A percentile compares a stretch with the other conserved stretches of the same genome.
phyloP scores from a whole-genome alignment of 1,284 basidiomycete species.

The Microbotryomycetes sp. region DNA sequence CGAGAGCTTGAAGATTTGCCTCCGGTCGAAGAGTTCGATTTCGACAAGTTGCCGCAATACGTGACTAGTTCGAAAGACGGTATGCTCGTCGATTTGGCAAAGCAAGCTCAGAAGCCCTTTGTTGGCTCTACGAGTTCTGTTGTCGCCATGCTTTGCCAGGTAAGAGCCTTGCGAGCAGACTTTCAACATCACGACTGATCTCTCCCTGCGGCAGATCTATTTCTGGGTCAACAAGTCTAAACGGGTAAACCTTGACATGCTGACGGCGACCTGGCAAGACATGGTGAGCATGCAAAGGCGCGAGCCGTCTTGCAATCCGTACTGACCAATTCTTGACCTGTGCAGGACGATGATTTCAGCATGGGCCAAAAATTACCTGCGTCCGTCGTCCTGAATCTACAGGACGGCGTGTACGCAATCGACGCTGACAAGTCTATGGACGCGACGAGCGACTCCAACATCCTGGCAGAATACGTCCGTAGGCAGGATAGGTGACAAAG shows the following conservation, averaged over 20 bases:
- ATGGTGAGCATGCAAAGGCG: too few relatives aligned
- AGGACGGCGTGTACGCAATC: slow-evolving; percentile 64
- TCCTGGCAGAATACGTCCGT: slow-evolving; percentile 40
- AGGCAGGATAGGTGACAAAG: neutral
- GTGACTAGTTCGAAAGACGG: slow-evolving; percentile 71
- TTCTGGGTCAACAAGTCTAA: slow-evolving; percentile 44
- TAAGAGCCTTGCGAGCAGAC: neutral
- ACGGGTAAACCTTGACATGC: slow-evolving; percentile 36
- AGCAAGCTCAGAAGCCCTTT: slow-evolving; percentile 55
- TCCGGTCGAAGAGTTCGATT: slow-evolving; percentile 80
- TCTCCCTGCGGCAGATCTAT: slow-evolving; percentile 60
- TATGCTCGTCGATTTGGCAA: slow-evolving; percentile 60
- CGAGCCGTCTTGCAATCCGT: too few relatives aligned
- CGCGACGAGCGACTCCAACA: slow-evolving; percentile 53
- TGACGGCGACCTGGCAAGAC: slow-evolving; percentile 20
- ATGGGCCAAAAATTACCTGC: slow-evolving; percentile 73
- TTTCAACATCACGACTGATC: neutral
- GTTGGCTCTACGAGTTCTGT: slow-evolving; percentile 63
- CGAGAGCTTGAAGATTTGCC: slow-evolving; percentile 51
- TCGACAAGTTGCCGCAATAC: slow-evolving; percentile 69
- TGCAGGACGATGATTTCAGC: slow-evolving; percentile 60
- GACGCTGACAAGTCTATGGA: slow-evolving; percentile 59
- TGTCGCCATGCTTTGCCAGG: slow-evolving; percentile 29
- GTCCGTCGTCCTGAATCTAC: slow-evolving; percentile 56
- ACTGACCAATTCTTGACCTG: neutral